phyloP scores from a whole-genome alignment of 2,329 filamentous ascomycete genomes.

The Lecanicillium sp. region DNA sequence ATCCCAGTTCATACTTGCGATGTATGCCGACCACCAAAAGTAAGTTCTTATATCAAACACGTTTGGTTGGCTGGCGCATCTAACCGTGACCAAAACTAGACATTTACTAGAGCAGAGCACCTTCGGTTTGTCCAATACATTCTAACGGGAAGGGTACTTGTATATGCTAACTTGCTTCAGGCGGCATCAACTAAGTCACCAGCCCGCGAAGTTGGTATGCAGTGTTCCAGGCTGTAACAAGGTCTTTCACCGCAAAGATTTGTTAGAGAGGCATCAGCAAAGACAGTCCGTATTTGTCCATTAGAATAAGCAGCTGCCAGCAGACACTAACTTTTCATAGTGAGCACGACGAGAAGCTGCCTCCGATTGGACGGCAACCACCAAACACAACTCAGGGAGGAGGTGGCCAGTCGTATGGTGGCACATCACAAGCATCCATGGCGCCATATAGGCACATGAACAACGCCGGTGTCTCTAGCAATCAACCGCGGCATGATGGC shows the following conservation, averaged over 20 bases:
- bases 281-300: slow-evolving; percentile 24
- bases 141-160: not conserved
- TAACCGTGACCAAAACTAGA: slow-evolving; percentile 29
- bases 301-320: no score
- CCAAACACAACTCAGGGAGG: no score
- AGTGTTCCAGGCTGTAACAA: slow-evolving; percentile 46
- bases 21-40: slow-evolving; percentile 43
- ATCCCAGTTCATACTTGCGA: slow-evolving; percentile 50
- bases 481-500: no score
- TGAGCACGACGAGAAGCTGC: no score
- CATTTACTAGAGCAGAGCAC: slow-evolving; percentile 56
- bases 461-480: no score
- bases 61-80: not conserved
- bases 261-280: slow-evolving; percentile 49
- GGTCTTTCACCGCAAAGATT: slow-evolving; percentile 50
- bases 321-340: no score
- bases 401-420: no score
- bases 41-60: slow-evolving; percentile 15
- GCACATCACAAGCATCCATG: no score
- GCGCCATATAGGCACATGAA: no score
- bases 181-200: slow-evolving; percentile 54
- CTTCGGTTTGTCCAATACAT: slow-evolving; percentile 37
- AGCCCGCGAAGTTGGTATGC: slow-evolving; percentile 44
- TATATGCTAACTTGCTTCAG: slow-evolving; percentile 21
- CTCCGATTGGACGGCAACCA: no score